phyloP scores from a whole-genome alignment of 108 stramenopile species.

The Fragilaria radians region DNA sequence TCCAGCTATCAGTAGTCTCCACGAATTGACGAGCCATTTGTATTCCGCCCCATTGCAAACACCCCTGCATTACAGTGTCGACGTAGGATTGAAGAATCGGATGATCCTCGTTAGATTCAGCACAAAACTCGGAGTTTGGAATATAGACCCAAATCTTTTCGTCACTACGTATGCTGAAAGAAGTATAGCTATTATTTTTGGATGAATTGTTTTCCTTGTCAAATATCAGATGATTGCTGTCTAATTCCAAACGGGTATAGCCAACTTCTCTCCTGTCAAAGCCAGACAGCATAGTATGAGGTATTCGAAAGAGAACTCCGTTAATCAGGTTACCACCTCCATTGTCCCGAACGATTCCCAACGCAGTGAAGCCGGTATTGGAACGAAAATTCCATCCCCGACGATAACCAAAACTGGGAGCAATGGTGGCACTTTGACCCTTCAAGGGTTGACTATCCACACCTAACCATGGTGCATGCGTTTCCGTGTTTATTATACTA shows the following conservation, averaged over 20 bases:
- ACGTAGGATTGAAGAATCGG: conserved; percentile 64
- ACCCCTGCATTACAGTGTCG: conserved; percentile 65
- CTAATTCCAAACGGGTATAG: conserved; percentile 37
- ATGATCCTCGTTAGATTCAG: conserved; percentile 54
- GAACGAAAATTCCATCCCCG: conserved; percentile 66
- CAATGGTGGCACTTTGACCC: conserved; percentile 32
- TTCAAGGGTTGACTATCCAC: neutral
- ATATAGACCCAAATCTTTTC: conserved; percentile 57
- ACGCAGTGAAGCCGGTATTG: conserved; percentile 57
- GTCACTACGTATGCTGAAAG: neutral
- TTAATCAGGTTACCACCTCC: conserved; percentile 27
- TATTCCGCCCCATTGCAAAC: conserved; percentile 67
- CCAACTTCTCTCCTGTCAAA: conserved; percentile 66
- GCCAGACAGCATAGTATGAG: conserved; percentile 22
- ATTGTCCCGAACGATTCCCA: conserved; percentile 26
- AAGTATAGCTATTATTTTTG: neutral
- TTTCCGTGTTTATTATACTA: conserved; percentile 56
- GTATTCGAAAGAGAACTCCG: conserved; percentile 54
- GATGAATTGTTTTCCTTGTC: conserved; percentile 4
- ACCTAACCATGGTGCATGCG: conserved; percentile 50
- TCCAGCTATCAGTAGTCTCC: conserved; percentile 49
- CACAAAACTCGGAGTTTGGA: conserved; percentile 26
- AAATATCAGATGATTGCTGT: conserved; percentile 22
- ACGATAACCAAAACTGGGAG: conserved; percentile 39
- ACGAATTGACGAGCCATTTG: conserved; percentile 53